Evolutionary conservation across 108 stramenopile species (phyloP).

Genomic region (Nitzschia putrida): DNA sequence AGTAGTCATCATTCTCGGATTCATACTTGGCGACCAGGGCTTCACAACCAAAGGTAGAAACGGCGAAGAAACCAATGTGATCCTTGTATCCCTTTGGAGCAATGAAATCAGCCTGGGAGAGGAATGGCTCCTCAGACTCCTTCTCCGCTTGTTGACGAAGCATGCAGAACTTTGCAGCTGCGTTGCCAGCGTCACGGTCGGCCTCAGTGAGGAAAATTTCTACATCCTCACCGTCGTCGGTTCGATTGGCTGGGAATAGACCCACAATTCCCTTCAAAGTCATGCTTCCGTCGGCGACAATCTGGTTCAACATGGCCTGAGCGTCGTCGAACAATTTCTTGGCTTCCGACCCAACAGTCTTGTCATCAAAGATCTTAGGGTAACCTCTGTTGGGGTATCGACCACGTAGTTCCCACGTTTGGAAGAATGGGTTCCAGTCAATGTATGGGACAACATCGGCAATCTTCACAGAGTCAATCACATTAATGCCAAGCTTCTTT

Average conservation of each 20-base stretch:
- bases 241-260: constrained; percentile 93
- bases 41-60: constrained; percentile 96
- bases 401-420: constrained; percentile 99
- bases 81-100: constrained; percentile 95
- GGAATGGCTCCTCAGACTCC: constrained; percentile 94
- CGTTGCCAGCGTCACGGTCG: constrained; percentile 68
- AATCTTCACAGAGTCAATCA: constrained; percentile 76
- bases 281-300: constrained; percentile 87
- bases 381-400: constrained; percentile 99
- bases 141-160: constrained; percentile 99
- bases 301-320: constrained; percentile 91
- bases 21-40: constrained; percentile 89
- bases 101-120: constrained; percentile 97
- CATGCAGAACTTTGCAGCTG: constrained; percentile 91
- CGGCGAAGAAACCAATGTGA: constrained; percentile 97
- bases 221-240: constrained; percentile 96
- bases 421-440: constrained; percentile 99
- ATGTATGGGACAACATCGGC: constrained; percentile 95
- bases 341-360: constrained; percentile 94
- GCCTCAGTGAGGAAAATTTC: constrained; percentile 88
- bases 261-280: constrained; percentile 92
- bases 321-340: constrained; percentile 98
- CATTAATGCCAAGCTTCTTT: constrained; percentile 75
- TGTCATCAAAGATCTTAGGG: constrained; percentile 99
- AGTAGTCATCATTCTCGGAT: constrained; percentile 95